Conservation (phyloP, 805 yeast genomes). For the Myxozyma geophila region DNA sequence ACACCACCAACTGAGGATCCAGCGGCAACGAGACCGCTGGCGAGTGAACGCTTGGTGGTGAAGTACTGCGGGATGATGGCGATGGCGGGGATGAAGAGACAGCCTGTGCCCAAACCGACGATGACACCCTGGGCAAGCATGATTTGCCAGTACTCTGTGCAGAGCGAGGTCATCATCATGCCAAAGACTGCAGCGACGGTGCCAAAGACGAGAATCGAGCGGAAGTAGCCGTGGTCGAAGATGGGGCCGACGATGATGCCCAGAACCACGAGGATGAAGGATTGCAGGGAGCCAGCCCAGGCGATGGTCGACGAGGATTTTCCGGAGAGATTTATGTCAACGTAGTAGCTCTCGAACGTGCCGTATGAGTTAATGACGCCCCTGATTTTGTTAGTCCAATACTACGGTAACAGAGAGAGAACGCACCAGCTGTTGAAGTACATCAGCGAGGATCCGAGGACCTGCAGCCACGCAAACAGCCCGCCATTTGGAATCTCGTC, state of each 20-base stretch:
- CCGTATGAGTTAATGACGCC: conserved; percentile 52
- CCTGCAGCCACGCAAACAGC: conserved; percentile 27
- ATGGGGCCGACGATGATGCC: conserved; percentile 42
- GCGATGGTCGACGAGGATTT: conserved; percentile 41
- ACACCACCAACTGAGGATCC: conserved; percentile 61
- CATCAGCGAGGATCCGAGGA: conserved; percentile 19
- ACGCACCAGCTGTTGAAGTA: conserved; percentile 28
- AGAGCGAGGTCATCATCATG: conserved; percentile 46
- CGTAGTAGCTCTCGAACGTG: conserved; percentile 41
- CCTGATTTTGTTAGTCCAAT: conserved; percentile 14
- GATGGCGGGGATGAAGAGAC: conserved; percentile 52
- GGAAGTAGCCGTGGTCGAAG: conserved; percentile 42
- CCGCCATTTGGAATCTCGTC: conserved; percentile 29
- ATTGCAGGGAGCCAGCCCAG: conserved; percentile 46
- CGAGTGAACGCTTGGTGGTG: conserved; percentile 47
- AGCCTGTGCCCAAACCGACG: conserved; percentile 52
- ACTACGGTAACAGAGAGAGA: background rate
- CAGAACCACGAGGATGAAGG: conserved; percentile 39
- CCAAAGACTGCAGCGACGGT: conserved; percentile 39
- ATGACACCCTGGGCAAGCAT: conserved; percentile 59
- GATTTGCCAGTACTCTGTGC: conserved; percentile 55
- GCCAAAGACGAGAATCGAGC: conserved; percentile 36
- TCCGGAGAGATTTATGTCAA: conserved; percentile 32
- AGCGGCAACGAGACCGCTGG: conserved; percentile 53
- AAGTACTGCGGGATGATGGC: conserved; percentile 55